Conservation (phyloP, 805 yeast genomes). For the Suhomyces canberraensis region DNA sequence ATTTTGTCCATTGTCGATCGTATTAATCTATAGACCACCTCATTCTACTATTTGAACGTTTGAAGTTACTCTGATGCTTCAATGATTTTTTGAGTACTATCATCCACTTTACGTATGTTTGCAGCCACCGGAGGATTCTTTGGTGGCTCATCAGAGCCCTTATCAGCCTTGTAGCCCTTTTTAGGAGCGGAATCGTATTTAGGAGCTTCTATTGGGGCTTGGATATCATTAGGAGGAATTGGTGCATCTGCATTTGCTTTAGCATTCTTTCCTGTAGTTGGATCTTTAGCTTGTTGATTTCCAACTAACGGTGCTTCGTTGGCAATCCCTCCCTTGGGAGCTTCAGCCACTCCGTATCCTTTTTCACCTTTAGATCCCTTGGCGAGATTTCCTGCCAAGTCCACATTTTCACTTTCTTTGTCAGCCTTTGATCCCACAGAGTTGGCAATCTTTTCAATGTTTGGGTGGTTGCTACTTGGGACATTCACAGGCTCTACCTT, state of each 20-base stretch:
- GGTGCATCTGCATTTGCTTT: not conserved
- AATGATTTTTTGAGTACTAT: too few relatives aligned
- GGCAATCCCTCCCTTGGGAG: slow-evolving; percentile 47
- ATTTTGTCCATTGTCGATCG: too few relatives aligned
- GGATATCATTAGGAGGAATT: not conserved
- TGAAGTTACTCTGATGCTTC: too few relatives aligned
- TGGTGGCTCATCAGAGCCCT: slow-evolving; percentile 3
- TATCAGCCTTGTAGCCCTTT: slow-evolving; percentile 13
- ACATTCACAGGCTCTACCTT: slow-evolving; percentile 2
- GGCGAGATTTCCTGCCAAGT: slow-evolving; percentile 38
- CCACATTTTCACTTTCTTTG: slow-evolving; percentile 30
- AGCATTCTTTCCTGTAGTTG: slow-evolving; percentile 19
- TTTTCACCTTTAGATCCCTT: slow-evolving; percentile 37
- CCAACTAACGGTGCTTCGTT: slow-evolving; percentile 45
- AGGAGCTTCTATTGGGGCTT: slow-evolving; percentile 1
- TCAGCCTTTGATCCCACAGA: slow-evolving; percentile 29
- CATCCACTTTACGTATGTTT: not conserved
- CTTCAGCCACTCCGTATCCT: slow-evolving; percentile 39
- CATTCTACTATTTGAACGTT: too few relatives aligned
- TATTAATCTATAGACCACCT: too few relatives aligned
- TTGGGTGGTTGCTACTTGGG: slow-evolving; percentile 5
- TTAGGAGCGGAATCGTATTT: not conserved
- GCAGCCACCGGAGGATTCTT: too few relatives aligned
- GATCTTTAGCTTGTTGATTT: slow-evolving; percentile 31
- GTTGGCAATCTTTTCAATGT: slow-evolving; percentile 27